Percentiles rank a stretch among this genome's conserved stretches.
phyloP scores from a whole-genome alignment of 768 basidiomycete species.

The button mushroom (Agaricus bisporus) region DNA sequence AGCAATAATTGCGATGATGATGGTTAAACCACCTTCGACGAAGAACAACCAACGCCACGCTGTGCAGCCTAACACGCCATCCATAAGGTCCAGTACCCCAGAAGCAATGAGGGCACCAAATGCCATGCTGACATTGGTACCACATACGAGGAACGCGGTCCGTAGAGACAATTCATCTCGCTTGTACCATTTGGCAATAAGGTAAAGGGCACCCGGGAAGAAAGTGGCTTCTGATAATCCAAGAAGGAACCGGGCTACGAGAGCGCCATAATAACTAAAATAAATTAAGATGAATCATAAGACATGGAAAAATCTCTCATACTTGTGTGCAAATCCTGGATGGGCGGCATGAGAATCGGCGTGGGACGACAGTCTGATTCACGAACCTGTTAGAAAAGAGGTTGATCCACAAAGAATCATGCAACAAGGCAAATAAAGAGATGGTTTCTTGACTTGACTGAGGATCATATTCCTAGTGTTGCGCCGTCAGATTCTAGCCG shows the following conservation, averaged over 20 bases:
- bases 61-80: constrained; percentile 58
- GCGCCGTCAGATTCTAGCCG: too few species aligned
- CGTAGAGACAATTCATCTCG: constrained; percentile 64
- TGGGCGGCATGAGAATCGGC: not conserved
- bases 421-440: constrained; percentile 53
- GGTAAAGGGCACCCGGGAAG: constrained; percentile 62
- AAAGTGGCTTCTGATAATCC: constrained; percentile 70
- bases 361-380: not conserved
- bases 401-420: constrained; percentile 64
- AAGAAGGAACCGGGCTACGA: constrained; percentile 68
- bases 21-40: constrained; percentile 57
- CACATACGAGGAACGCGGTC: constrained; percentile 64
- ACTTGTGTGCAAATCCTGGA: constrained; percentile 38
- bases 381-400: constrained; percentile 42
- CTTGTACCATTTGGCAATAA: constrained; percentile 70
- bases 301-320: not conserved
- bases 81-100: constrained; percentile 66
- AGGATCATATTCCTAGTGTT: constrained; percentile 59
- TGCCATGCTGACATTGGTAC: constrained; percentile 73
- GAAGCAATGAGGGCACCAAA: constrained; percentile 78
- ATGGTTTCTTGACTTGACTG: constrained; percentile 56
- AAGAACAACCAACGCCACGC: constrained; percentile 82
- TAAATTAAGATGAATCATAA: not conserved
- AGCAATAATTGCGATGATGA: constrained; percentile 40
- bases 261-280: constrained; percentile 53